These are phyloP conservation scores for Cladobotryum protrusum DNA, from an alignment of 2,329 filamentous ascomycete genomes.

Conservation along the genomic window DNA sequence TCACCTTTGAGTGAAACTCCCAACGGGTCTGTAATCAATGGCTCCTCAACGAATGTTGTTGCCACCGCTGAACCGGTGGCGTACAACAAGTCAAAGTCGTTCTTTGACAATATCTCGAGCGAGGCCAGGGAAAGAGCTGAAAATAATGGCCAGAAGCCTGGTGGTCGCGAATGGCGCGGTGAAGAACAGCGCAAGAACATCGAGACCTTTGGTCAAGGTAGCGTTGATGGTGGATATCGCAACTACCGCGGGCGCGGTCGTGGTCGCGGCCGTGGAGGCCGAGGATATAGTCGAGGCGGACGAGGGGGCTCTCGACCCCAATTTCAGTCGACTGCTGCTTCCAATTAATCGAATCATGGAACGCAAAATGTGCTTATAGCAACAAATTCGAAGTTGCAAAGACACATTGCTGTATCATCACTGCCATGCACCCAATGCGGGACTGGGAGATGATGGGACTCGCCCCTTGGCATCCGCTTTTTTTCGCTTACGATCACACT, in stretches of 20 bases:
- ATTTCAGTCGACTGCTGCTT: slow-evolving; percentile 23
- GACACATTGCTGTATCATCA: background rate
- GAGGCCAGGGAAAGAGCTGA: slow-evolving; percentile 86
- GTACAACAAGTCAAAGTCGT: slow-evolving; percentile 85
- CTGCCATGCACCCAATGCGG: background rate
- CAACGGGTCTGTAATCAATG: slow-evolving; percentile 32
- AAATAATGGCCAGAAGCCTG: slow-evolving; percentile 58
- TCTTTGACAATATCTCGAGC: slow-evolving; percentile 98
- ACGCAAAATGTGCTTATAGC: background rate
- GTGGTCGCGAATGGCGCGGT: slow-evolving; percentile 79
- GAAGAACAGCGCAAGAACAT: slow-evolving; percentile 95
- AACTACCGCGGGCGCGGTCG: slow-evolving; percentile 76
- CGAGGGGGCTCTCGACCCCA: slow-evolving; percentile 31
- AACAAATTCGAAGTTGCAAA: background rate
- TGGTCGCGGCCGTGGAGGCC: slow-evolving; percentile 53
- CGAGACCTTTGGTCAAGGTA: slow-evolving; percentile 95
- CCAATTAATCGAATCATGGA: slow-evolving; percentile 18
- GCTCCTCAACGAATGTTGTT: slow-evolving; percentile 34
- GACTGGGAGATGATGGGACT: background rate
- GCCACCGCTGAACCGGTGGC: slow-evolving; percentile 31
- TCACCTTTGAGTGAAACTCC: slow-evolving; percentile 56
- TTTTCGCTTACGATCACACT: background rate
- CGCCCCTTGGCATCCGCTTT: background rate
- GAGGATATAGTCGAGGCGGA: slow-evolving; percentile 34
- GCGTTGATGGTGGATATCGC: slow-evolving; percentile 74